Conservation (phyloP, 129 eudicot genomes). For the Cynara cardunculus region DNA sequence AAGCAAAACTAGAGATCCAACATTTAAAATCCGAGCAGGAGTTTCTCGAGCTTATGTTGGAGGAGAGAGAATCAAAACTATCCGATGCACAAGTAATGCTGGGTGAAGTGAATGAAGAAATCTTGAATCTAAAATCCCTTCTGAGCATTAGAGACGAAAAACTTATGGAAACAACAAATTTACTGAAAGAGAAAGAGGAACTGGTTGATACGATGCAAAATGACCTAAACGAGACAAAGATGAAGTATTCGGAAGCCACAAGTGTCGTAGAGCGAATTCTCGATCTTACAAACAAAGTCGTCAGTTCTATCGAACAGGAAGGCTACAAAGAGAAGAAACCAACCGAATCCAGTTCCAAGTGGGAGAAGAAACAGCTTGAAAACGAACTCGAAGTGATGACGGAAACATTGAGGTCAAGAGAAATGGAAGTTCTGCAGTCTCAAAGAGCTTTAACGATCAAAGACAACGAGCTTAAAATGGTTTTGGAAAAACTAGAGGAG, state of each 20-base stretch:
- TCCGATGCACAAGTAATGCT: slow-evolving; percentile 43
- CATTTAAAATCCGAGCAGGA: slow-evolving; percentile 50
- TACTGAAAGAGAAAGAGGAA: slow-evolving; percentile 59
- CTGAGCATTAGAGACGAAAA: slow-evolving; percentile 46
- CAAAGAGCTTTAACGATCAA: slow-evolving; percentile 60
- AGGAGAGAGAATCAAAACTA: slow-evolving; percentile 65
- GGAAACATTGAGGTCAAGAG: slow-evolving; percentile 59
- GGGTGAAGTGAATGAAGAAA: slow-evolving; percentile 54
- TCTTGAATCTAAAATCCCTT: slow-evolving; percentile 47
- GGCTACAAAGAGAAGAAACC: slow-evolving; percentile 9
- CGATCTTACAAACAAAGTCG: slow-evolving; percentile 54
- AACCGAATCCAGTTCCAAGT: slow-evolving; percentile 22
- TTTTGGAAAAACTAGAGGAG: slow-evolving; percentile 40
- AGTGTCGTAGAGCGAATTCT: slow-evolving; percentile 50
- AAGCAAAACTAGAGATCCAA: slow-evolving; percentile 77
- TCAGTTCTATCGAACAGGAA: slow-evolving; percentile 32
- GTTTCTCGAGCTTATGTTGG: slow-evolving; percentile 46
- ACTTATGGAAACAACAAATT: slow-evolving; percentile 43
- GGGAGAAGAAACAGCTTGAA: slow-evolving; percentile 64
- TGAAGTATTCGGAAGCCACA: slow-evolving; percentile 67
- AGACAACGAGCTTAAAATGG: slow-evolving; percentile 58
- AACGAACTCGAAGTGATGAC: slow-evolving; percentile 52
- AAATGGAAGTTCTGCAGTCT: slow-evolving; percentile 64
- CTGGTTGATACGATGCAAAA: slow-evolving; percentile 41
- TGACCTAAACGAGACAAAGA: slow-evolving; percentile 43